Evolutionary conservation across 306 rosid species (phyloP), one percentile per base, ranked within the genome.

Genomic region (Ormosia emarginata): DNA sequence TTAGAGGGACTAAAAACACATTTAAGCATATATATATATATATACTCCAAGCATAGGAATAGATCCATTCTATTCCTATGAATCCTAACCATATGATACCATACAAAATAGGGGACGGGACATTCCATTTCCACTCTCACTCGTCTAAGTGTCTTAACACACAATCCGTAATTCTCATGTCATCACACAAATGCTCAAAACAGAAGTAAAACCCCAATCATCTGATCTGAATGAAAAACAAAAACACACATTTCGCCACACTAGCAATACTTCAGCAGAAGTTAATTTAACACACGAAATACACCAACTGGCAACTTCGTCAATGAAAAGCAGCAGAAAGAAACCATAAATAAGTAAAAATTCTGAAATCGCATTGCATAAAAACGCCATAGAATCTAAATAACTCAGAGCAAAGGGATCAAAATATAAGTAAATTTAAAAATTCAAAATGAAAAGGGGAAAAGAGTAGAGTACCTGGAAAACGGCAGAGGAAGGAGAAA

Each of bases 401-500:
- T 11, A 73, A 18, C 30, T 29, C 8, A 1, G 13, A 47, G 24
- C 12, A 6, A 24, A 41, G n/a, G 4, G 73, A 69, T 69, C 58
- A 24, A 46, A 29, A 24, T 24, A 44, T 3, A 33, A 62, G 33
- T 12, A 32, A 33, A 59, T 4, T 24, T 24, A 24, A 24, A 9
- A 12, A 50, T 50, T 17, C n/a, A 4, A 24, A 24, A 24, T 24
- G 24, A 24, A 24, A 24, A 24, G 24, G 0, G 24, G 24, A 24
- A 24, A 24, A 24, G 24, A 24, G 24, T 24, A 24, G 32, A 14
- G 29, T 44, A 92, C 97, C 93, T 92, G 93, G 68, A 90, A 92
- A 43, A 92, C 92, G 7, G 92, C 94, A 11, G 97, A 90, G 62
- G 81, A 3, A 11, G 97, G 94, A 37, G 84, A 30, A 63, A 90